Conservation (phyloP, 257 asterid species). For the Penstemon eatonii region DNA sequence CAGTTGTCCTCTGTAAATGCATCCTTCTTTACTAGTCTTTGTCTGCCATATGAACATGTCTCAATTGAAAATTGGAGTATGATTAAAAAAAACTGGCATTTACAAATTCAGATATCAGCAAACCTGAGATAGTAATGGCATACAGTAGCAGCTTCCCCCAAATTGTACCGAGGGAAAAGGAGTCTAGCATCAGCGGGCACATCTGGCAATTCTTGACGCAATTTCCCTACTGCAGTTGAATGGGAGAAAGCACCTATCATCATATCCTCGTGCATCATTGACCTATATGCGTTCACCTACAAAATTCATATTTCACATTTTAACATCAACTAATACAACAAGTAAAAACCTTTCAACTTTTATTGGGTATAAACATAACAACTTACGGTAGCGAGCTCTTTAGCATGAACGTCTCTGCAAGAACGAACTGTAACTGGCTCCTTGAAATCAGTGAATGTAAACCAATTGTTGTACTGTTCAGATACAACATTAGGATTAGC, state of each 20-base stretch:
- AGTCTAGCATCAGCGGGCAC: constrained; percentile 81
- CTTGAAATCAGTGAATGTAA: constrained; percentile 81
- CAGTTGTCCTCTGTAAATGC: constrained; percentile 87
- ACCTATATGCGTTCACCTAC: constrained; percentile 91
- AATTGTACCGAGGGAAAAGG: constrained; percentile 70
- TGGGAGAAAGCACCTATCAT: constrained; percentile 96
- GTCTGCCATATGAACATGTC: constrained; percentile 52
- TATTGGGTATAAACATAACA: constrained; percentile 19
- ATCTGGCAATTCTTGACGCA: constrained; percentile 82
- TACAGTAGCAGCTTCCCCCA: constrained; percentile 86
- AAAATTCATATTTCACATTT: constrained; percentile 25
- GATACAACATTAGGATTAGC: constrained; percentile 33
- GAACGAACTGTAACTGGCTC: constrained; percentile 91
- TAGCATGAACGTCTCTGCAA: constrained; percentile 81
- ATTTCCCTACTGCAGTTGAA: constrained; percentile 93
- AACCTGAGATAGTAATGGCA: constrained; percentile 93
- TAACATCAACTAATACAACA: background rate
- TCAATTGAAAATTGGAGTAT: constrained; percentile 6
- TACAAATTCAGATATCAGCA: constrained; percentile 28
- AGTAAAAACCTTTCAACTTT: constrained; percentile 10
- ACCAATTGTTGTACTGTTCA: constrained; percentile 93
- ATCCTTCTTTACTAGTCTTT: constrained; percentile 69
- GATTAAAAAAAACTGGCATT: constrained; percentile 21
- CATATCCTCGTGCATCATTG: constrained; percentile 87
- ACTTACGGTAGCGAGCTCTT: constrained; percentile 80